Conservation (phyloP, 108 stramenopile species). For the Pseudonitzschia pungens region DNA sequence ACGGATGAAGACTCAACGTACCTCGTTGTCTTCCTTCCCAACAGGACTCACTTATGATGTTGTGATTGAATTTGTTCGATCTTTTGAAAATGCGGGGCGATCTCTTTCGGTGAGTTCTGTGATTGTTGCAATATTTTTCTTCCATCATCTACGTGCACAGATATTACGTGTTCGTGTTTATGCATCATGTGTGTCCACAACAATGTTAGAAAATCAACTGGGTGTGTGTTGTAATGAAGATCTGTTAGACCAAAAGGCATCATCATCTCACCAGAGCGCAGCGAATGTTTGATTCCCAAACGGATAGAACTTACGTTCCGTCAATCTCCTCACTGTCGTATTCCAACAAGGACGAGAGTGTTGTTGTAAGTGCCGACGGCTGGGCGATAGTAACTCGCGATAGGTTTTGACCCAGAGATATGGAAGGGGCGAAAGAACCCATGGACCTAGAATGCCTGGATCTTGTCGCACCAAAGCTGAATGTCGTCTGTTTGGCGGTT, state of each 20-base stretch:
- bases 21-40: background rate
- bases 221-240: background rate
- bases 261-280: background rate
- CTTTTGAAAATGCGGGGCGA: too few relatives aligned
- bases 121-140: background rate
- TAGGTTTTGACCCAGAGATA: background rate
- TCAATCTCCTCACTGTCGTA: background rate
- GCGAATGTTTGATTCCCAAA: background rate
- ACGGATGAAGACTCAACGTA: background rate
- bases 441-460: background rate
- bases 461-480: background rate
- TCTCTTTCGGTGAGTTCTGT: too few relatives aligned
- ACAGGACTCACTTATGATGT: too few relatives aligned
- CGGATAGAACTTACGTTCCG: background rate
- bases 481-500: background rate
- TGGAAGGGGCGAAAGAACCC: background rate
- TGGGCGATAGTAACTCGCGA: background rate
- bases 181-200: background rate
- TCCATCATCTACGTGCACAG: background rate
- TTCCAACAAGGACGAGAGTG: background rate
- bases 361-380: background rate
- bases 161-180: background rate
- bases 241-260: background rate
- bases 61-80: too few relatives aligned
- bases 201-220: conserved; percentile 2